Evolutionary conservation across 345 rosid genomes (phyloP).

Genomic region (Cardamine resedifolia): DNA sequence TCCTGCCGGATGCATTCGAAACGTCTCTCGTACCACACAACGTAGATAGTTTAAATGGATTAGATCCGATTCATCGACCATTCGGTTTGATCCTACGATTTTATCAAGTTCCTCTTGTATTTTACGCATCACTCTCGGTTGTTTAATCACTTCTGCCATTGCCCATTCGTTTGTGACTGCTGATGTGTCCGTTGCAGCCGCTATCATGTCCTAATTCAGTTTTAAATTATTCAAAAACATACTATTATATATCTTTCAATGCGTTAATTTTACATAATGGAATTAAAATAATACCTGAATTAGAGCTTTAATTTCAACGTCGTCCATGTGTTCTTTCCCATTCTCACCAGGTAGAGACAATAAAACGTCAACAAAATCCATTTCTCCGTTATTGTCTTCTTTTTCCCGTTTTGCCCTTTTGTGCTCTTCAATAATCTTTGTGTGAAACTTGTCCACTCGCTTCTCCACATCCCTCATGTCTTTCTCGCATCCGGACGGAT

Average conservation of each 20-base stretch:
- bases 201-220: slow-evolving; percentile 76
- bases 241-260: too few relatives aligned
- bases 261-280: background rate
- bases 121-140: slow-evolving; percentile 65
- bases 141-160: slow-evolving; percentile 86
- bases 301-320: slow-evolving; percentile 80
- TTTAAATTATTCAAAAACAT: background rate
- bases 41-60: slow-evolving; percentile 71
- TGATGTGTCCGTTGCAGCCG: slow-evolving; percentile 94
- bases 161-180: slow-evolving; percentile 98
- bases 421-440: slow-evolving; percentile 70
- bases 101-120: slow-evolving; percentile 75
- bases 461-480: slow-evolving; percentile 83
- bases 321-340: slow-evolving; percentile 69
- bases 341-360: slow-evolving; percentile 75
- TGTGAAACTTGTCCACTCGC: slow-evolving; percentile 86
- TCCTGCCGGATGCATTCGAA: slow-evolving; percentile 95
- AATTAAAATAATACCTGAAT: slow-evolving; percentile 56
- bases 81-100: slow-evolving; percentile 59
- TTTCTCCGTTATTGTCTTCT: slow-evolving; percentile 23
- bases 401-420: slow-evolving; percentile 37
- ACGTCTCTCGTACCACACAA: slow-evolving; percentile 90
- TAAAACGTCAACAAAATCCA: slow-evolving; percentile 87
- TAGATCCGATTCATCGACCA: slow-evolving; percentile 73
- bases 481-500: slow-evolving; percentile 75